Evolutionary conservation across 169 alveolate species (phyloP), one percentile per base, ranked within the genome.

Genomic region (Plasmodium inui): DNA sequence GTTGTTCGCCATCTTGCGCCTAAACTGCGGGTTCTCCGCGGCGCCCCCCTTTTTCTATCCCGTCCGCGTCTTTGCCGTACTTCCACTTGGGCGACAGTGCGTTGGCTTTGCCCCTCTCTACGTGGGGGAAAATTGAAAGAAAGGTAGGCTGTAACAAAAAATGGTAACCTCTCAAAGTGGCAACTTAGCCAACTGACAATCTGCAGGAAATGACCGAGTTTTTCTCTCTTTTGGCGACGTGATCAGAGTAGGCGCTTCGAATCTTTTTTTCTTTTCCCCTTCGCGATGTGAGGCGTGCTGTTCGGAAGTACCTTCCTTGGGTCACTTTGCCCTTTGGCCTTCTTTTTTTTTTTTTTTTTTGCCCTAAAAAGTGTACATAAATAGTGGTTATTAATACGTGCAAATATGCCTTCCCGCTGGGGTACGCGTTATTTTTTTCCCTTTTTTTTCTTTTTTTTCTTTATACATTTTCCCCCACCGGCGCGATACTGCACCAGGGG

Each of bases 1-100:
- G 17, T 19, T 1, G 26, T 79, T 85, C 14, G 83, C 41, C 93
- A 84, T 84, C 19, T 72, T 44, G 57, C 6, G 71, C 32, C n/a
- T 50, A 50, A 50, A 17, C 22, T 14, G 61, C 26, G 61, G 22
- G 26, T 50, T 17, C 26, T 50, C 26, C 8, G 2, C 61, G 61
- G 0, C 26, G 5, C 8, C 8, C 26, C 61, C 61, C 19, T 8
- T 17, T 37, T 6, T 4, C 22, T 9, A 39, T 39, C 53, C 14
- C 22, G 12, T 50, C 9, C 9, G 2, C 9, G 9, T 50, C 61
- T 4, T 50, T 50, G 26, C 0, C 61, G 57, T 50, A 50, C 61
- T 50, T 50, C 26, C 61, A 12, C 22, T 50, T 50, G 22, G 61
- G 61, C 22, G 6, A 50, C 61, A 12, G 61, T 17, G 22, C 61